Base-by-base conservation (phyloP, 2,329 filamentous ascomycete genomes). In the Didymella segeticola region DNA sequence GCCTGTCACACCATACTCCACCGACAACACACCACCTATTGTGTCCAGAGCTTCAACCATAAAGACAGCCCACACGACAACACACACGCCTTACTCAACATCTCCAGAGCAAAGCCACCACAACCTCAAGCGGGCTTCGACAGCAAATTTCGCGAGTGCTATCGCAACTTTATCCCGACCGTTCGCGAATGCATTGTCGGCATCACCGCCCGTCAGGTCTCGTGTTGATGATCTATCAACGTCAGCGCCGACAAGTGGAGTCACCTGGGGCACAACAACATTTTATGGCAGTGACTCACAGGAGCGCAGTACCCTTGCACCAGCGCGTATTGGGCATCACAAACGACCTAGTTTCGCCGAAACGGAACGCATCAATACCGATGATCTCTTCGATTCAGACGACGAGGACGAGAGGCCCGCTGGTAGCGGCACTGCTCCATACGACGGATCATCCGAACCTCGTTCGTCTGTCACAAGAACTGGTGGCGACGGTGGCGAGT, bases 1-100 rank as follows among this genome's bases (percentile, higher is more conserved):
- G 42, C 78, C 80, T 3, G 76, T 79, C 2, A 81, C 80, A 3
- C 78, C 82, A 1, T 79, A 79, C 60, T 84, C 82, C 3, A 81
- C 79, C 1, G 79, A 80, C 14, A 79, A 77, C 19, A 84, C 82
- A 3, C 82, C 82, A 38, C 82, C 82, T 5, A 70, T 73, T 20
- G 62, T 75, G 30, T 76, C 78, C 22, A 77, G 78, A 45, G 65
- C 72, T 19, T 69, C 70, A 19, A 75, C 72, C 11, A 58, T 67
- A 39, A 75, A 75, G 15, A 74, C 58, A 27, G 51, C 61, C 11
- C 63, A 63, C 7, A 70, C 77, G 12, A 68, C 72, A 19, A 67
- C 68, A 7, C 73, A 80, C 36, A 72, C 72, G 3, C 69, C 77
- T 25, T 71, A 76, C 19, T 75, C 77, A 10, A 79, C 72, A 9